Evolutionary conservation across 225 moss, liverwort and hornwort species (phyloP), one percentile per base, ranked within the genome.

Genomic region (Straminergon stramineum): DNA sequence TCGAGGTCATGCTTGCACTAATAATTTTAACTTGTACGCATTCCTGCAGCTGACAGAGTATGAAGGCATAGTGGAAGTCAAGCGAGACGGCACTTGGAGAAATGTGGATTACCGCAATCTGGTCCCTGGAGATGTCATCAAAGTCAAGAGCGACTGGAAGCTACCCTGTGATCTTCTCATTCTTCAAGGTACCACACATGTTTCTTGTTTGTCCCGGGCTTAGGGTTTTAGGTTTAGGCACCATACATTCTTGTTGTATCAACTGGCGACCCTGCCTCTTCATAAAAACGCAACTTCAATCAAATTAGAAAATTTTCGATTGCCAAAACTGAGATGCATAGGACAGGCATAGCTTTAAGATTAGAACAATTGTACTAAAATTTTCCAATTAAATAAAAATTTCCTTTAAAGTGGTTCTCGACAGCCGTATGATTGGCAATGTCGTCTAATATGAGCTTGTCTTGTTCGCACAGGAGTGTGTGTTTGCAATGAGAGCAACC

Each of bases 101-200:
- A 83, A 75, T 34, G 62, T 91, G 26, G 90, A 93, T 82, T 83
- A 83, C 75, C 92, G 90, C 37, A 30, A 86, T 57, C 88, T 94
- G 65, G 94, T 96, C 84, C 93, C 95, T 81, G 95, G 95, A 43
- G 95, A 96, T 91, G 65, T 93, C 85, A 88, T 94, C 66, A 93
- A 88, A 82, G 88, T 94, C 48, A 89, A 85, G 85, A 93, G 94
- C 91, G 83, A 91, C 75, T 96, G 95, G 94, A 87, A 92, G 68
- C 92, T 94, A 62, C 94, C 95, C 48, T 94, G 93, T 90, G 95
- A 94, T 85, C 90, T 92, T 75, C 82, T 96, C 66, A 91, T 96
- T 53, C 79, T 93, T 24, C 88, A 92, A 93, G 95, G 95, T 94
- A 83, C 56, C 67, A 48, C 18, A 43, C 48, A 37, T 48, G 23